A percentile compares a stretch with the other conserved stretches of the same genome.
Conservation (phyloP, 2,329 filamentous ascomycete genomes). For the Fusarium sp. region DNA sequence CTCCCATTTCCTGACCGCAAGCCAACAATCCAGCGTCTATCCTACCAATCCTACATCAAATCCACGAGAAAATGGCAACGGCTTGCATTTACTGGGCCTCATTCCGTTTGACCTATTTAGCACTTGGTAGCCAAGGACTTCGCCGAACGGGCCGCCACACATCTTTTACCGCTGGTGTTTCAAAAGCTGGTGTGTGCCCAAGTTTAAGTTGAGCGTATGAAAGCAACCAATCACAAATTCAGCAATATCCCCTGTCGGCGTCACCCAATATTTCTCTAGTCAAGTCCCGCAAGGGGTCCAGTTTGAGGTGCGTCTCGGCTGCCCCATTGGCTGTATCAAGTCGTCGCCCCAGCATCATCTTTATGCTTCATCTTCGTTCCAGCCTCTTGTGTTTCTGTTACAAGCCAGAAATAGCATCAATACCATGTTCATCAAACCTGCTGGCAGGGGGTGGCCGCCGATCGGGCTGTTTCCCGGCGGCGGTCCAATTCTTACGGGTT, state of each 20-base stretch:
- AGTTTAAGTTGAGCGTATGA: conserved; percentile 46
- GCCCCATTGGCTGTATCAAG: conserved; percentile 34
- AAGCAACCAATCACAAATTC: conserved; percentile 46
- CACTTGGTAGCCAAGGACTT: conserved; percentile 8
- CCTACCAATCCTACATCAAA: conserved; percentile 38
- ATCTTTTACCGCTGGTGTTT: conserved; percentile 40
- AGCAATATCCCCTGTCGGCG: conserved; percentile 42
- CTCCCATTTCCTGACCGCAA: conserved; percentile 2
- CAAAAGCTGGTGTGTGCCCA: conserved; percentile 42
- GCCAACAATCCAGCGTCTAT: conserved; percentile 34
- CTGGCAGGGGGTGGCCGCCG: conserved; percentile 10
- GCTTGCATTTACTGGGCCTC: conserved; percentile 27
- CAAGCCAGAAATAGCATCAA: conserved; percentile 36
- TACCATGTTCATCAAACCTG: conserved; percentile 9
- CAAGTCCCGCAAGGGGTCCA: conserved; percentile 21
- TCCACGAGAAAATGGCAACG: conserved; percentile 2
- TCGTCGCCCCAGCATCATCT: conserved; percentile 32
- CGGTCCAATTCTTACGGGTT: conserved; percentile 23
- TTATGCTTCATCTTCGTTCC: conserved; percentile 35
- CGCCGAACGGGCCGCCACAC: conserved; percentile 34
- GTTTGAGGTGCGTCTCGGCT: conserved; percentile 40
- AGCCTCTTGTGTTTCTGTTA: conserved; percentile 13
- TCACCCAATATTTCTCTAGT: conserved; percentile 28
- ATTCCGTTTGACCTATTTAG: conserved; percentile 5
- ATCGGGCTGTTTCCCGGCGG: conserved; percentile 30